phyloP scores from a whole-genome alignment of 176 grass and related monocot genomes.

The Carex myosuroides region DNA sequence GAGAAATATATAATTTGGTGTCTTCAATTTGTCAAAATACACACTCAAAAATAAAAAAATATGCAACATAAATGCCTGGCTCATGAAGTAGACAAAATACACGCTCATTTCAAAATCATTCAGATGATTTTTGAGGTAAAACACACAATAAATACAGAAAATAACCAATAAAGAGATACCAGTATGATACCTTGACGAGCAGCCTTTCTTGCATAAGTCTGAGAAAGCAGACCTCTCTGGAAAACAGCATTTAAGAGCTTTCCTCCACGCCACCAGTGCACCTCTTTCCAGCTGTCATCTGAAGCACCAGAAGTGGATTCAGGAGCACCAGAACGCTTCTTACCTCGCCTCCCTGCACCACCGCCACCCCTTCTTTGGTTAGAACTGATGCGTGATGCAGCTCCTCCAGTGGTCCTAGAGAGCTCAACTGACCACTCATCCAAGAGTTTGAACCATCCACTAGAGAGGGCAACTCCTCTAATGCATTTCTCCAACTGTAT shows the following conservation, averaged over 20 bases:
- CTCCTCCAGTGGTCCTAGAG: conserved; percentile 33
- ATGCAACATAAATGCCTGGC: not conserved
- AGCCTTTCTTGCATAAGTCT: conserved; percentile 50
- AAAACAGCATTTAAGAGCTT: conserved; percentile 66
- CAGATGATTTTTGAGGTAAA: not conserved
- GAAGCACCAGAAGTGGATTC: conserved; percentile 46
- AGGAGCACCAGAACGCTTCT: conserved; percentile 42
- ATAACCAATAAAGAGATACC: conserved; percentile 20
- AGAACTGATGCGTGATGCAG: conserved; percentile 37
- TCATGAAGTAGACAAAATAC: not conserved
- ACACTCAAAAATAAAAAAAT: not conserved
- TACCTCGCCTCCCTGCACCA: conserved; percentile 51
- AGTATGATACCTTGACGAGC: conserved; percentile 78
- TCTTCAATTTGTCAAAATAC: not conserved
- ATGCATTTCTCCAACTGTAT: conserved; percentile 86
- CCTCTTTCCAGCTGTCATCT: conserved; percentile 71
- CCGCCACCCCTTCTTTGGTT: conserved; percentile 58
- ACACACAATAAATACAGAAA: not conserved
- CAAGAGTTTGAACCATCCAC: conserved; percentile 70
- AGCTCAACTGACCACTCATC: conserved; percentile 56
- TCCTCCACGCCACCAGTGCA: conserved; percentile 78
- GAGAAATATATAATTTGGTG: not conserved
- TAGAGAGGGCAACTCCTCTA: conserved; percentile 64
- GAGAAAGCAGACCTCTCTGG: conserved; percentile 52
- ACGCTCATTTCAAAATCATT: not conserved